These are phyloP conservation scores for Monosporozyma yasuniensis DNA, from an alignment of 805 yeast genomes.

Conservation along the genomic window DNA sequence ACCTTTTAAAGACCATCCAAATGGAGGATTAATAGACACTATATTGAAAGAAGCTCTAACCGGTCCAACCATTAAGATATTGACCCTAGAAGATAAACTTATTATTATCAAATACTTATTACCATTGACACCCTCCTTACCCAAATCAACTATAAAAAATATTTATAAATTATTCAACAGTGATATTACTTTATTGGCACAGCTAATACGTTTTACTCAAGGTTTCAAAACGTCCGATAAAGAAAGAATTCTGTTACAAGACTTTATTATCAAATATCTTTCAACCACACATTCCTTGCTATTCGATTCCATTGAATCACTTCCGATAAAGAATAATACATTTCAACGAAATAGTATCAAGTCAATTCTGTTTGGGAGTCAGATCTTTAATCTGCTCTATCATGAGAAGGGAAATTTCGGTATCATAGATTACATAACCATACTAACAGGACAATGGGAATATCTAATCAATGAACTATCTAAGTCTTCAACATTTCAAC, in stretches of 20 bases:
- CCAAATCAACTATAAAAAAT: not conserved
- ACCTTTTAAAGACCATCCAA: not conserved
- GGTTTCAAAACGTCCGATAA: slow-evolving; percentile 6
- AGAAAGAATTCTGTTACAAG: slow-evolving; percentile 6
- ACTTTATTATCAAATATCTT: slow-evolving; percentile 13
- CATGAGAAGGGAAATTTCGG: slow-evolving; percentile 5
- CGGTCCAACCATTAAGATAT: too few relatives aligned
- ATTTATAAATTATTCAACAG: slow-evolving; percentile 7
- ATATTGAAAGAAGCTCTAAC: not conserved
- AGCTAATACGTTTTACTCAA: slow-evolving; percentile 12
- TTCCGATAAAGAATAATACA: not conserved
- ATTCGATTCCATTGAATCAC: slow-evolving; percentile 7
- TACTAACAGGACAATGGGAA: slow-evolving; percentile 17
- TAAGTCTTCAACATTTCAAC: not conserved
- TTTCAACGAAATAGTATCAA: slow-evolving; percentile 9
- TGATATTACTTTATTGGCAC: slow-evolving; percentile 15
- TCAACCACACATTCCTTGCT: slow-evolving; percentile 7
- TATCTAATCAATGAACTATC: slow-evolving; percentile 6
- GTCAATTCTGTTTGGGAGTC: slow-evolving; percentile 27
- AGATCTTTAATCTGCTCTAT: slow-evolving; percentile 21
- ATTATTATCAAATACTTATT: slow-evolving; percentile 12
- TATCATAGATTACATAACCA: slow-evolving; percentile 16
- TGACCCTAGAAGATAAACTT: slow-evolving; percentile 5
- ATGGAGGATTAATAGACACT: not conserved
- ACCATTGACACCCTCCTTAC: slow-evolving; percentile 22